Base-by-base conservation (phyloP, 2,329 filamentous ascomycete genomes). In the Fusarium mexicanum region DNA sequence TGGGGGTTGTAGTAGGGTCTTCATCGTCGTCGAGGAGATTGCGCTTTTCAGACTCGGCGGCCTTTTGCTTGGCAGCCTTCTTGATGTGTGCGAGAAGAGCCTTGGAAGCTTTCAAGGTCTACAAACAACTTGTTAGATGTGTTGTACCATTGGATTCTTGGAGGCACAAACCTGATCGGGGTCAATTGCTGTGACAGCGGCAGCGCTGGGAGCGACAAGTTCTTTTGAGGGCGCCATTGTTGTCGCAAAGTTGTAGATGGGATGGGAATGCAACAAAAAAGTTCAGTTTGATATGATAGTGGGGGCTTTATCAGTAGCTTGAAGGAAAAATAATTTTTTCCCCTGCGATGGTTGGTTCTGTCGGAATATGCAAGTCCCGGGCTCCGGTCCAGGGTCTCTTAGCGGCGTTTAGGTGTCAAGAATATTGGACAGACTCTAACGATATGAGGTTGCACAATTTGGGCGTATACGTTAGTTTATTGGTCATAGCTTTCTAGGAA, bases 81-180 rank as follows among this genome's bases (percentile, higher is more conserved):
- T 89, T 88, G 81, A 92, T 90, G 81, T 91, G 89, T 51, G 86
- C 84, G 65, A 92, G 82, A 26, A 92, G 87, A 37, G 90, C 89
- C 79, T 88, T 90, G 72, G 89, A 90, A 41, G 90, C 90, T 80
- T 91, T 91, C 67, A 91, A 81, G 38, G 87, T 88, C 89, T 91
- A 67, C 14, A 38, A 4, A 7, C 17, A 8, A 16, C 11, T 43
- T 22, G 72, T 77, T 63, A 77, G 70, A 38, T 35, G 3, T 35
- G n/a, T 13, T 50, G 37, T 16, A 20, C 5, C 24, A 35, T 24
- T 26, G 53, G 13, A 17, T 17, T 48, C 37, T 18, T 37, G 14
- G 7, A 12, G 13, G 11, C 7, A 77, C 79, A 20, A 66, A 85
- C 84, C 84, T 85, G 84, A 33, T 85, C 84, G 18, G 83, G 82